phyloP scores from a whole-genome alignment of 495 filamentous ascomycete genomes.

The Hamigera avellanea region DNA sequence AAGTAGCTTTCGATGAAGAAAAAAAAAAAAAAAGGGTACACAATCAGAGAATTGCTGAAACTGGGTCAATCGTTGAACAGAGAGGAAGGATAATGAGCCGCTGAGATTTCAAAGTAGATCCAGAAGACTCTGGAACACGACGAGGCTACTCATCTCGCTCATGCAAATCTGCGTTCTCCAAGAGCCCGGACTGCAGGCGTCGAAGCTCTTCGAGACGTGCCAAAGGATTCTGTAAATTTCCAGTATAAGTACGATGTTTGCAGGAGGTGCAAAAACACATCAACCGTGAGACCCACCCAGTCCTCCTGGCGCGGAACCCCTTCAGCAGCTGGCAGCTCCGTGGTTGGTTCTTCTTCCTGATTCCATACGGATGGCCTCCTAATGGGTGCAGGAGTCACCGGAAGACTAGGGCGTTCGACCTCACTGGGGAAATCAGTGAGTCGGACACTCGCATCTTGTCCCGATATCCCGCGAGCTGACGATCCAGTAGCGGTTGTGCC shows the following conservation, averaged over 20 bases:
- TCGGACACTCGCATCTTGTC: constrained; percentile 42
- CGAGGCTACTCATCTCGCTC: neutral
- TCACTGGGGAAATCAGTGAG: constrained; percentile 82
- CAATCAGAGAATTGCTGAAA: no score
- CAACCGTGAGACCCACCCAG: constrained; percentile 71
- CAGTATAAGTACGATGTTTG: constrained; percentile 49
- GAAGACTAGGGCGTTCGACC: constrained; percentile 75
- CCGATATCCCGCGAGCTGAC: constrained; percentile 5
- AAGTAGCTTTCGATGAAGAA: no score
- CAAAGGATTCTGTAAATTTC: constrained; percentile 56
- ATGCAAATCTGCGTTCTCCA: constrained; percentile 27
- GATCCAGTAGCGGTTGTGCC: constrained; percentile 7
- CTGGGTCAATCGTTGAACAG: no score
- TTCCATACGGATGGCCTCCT: constrained; percentile 42
- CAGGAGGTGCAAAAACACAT: constrained; percentile 36
- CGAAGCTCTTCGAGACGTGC: constrained; percentile 58
- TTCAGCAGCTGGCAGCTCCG: constrained; percentile 57
- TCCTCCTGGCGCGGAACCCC: constrained; percentile 76
- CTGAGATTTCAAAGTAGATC: neutral
- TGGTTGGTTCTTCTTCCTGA: constrained; percentile 31
- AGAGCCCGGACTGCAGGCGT: constrained; percentile 43
- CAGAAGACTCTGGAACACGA: neutral
- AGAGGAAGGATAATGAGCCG: no score
- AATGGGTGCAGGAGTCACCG: constrained; percentile 78
- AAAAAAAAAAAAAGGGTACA: no score